Percentiles rank a stretch among this genome's conserved stretches.
These are phyloP conservation scores for Tetrapyrgos nigripes DNA, from an alignment of 1,284 basidiomycete genomes.

Conservation along the genomic window DNA sequence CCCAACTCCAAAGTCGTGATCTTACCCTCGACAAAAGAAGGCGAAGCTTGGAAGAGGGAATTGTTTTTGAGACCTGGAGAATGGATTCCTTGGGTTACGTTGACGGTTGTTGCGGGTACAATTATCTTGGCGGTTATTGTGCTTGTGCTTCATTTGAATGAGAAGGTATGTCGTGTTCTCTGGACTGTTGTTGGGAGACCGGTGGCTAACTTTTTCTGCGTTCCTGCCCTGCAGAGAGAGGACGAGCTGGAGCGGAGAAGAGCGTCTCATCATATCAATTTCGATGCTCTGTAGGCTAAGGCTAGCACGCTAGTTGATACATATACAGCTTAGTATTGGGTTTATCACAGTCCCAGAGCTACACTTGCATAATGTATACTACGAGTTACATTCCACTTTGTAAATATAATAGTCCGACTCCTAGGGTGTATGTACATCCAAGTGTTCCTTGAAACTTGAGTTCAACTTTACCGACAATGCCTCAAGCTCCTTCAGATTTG, in stretches of 20 bases:
- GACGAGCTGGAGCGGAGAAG: conserved; percentile 90
- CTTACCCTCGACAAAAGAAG: conserved; percentile 71
- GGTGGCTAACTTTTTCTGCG: conserved; percentile 5
- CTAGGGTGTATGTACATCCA: too few relatives aligned
- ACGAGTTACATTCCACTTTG: background rate
- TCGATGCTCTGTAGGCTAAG: conserved; percentile 82
- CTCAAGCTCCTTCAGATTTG: background rate
- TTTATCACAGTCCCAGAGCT: background rate
- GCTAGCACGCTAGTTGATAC: too few relatives aligned
- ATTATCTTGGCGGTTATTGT: conserved; percentile 83
- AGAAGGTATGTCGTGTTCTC: conserved; percentile 70
- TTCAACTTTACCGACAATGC: too few relatives aligned
- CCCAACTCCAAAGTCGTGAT: conserved; percentile 99
- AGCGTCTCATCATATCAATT: conserved; percentile 94
- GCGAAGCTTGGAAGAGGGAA: conserved; percentile 83
- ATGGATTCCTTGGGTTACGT: conserved; percentile 97
- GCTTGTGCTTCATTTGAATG: conserved; percentile 87
- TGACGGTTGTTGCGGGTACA: conserved; percentile 83
- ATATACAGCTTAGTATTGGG: too few relatives aligned
- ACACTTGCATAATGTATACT: background rate
- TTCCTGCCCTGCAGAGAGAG: conserved; percentile 65
- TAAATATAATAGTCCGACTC: background rate
- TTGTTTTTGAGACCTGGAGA: conserved; percentile 93
- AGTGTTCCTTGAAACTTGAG: too few relatives aligned
- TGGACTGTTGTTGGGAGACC: background rate